Percentiles rank a stretch among this genome's conserved stretches.
Conservation (phyloP, 805 yeast genomes). For the Monosporozyma aquatica region DNA sequence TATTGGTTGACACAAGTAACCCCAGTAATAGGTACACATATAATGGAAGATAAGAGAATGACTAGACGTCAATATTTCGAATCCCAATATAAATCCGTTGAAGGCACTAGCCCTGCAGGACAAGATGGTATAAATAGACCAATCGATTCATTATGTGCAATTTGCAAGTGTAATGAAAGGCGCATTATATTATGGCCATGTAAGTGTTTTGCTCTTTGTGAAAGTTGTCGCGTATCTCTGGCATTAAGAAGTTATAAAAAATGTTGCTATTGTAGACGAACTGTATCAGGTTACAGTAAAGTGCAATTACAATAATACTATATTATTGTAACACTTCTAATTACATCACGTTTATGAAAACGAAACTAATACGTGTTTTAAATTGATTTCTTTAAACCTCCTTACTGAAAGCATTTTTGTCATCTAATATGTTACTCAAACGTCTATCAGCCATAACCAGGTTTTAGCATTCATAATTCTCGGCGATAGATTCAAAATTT, state of each 20-base stretch:
- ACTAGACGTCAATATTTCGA: background rate
- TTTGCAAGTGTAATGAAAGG: conserved; percentile 68
- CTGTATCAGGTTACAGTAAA: conserved; percentile 47
- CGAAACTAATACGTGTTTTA: too few species aligned
- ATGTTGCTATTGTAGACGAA: conserved; percentile 78
- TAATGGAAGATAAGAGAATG: background rate
- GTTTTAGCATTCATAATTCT: too few species aligned
- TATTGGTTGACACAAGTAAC: background rate
- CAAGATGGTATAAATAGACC: background rate
- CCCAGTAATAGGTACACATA: background rate
- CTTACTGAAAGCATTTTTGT: too few species aligned
- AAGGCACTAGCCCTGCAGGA: background rate
- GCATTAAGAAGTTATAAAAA: conserved; percentile 64
- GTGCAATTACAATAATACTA: conserved; percentile 12
- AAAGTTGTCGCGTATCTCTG: conserved; percentile 65
- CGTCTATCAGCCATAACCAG: too few species aligned
- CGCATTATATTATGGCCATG: conserved; percentile 88
- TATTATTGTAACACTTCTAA: background rate
- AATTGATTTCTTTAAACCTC: too few species aligned
- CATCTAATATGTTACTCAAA: too few species aligned
- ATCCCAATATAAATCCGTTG: background rate
- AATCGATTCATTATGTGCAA: conserved; percentile 51
- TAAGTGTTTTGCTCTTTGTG: conserved; percentile 80
- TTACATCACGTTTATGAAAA: too few species aligned
- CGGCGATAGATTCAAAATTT: too few species aligned